Evolutionary conservation across 768 basidiomycete genomes (phyloP).

Genomic region (Suillus lakei): DNA sequence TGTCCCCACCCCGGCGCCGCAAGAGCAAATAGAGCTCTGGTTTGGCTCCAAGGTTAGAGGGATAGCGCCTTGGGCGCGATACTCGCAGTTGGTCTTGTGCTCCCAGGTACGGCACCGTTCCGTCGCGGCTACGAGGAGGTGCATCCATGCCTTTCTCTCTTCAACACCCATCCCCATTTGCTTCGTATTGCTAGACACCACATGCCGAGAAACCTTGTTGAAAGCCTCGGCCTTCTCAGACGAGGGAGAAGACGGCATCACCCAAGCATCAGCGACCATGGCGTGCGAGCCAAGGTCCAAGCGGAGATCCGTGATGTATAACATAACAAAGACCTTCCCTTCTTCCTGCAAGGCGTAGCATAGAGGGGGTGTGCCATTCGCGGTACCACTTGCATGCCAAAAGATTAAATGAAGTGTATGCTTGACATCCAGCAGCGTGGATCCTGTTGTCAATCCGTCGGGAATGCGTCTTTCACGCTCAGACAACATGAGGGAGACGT

Average conservation of each 20-base stretch:
- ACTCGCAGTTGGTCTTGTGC: slow-evolving; percentile 54
- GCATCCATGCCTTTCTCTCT: slow-evolving; percentile 53
- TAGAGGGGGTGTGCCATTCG: slow-evolving; percentile 18
- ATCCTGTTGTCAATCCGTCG: slow-evolving; percentile 18
- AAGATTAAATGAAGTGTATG: slow-evolving; percentile 36
- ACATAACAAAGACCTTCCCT: slow-evolving; percentile 36
- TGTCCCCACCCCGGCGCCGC: slow-evolving; percentile 54
- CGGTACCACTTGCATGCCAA: slow-evolving; percentile 26
- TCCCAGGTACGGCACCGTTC: slow-evolving; percentile 61
- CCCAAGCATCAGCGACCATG: slow-evolving; percentile 53
- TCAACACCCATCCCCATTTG: slow-evolving; percentile 32
- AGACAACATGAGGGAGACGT: slow-evolving; percentile 38
- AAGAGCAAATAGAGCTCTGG: slow-evolving; percentile 52
- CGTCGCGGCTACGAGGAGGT: slow-evolving; percentile 51
- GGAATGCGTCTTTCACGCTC: slow-evolving; percentile 27
- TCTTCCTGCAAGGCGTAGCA: slow-evolving; percentile 25
- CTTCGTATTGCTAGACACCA: neutral
- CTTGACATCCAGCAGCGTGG: slow-evolving; percentile 36
- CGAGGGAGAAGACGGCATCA: slow-evolving; percentile 37
- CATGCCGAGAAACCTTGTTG: slow-evolving; percentile 16
- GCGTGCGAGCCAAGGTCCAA: slow-evolving; percentile 55
- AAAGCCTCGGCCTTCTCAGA: neutral
- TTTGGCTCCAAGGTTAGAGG: slow-evolving; percentile 45
- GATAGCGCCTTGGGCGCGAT: slow-evolving; percentile 35
- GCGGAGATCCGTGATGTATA: slow-evolving; percentile 51